phyloP scores from a whole-genome alignment of 805 yeast species.

The Barnettozyma sucrosica region DNA sequence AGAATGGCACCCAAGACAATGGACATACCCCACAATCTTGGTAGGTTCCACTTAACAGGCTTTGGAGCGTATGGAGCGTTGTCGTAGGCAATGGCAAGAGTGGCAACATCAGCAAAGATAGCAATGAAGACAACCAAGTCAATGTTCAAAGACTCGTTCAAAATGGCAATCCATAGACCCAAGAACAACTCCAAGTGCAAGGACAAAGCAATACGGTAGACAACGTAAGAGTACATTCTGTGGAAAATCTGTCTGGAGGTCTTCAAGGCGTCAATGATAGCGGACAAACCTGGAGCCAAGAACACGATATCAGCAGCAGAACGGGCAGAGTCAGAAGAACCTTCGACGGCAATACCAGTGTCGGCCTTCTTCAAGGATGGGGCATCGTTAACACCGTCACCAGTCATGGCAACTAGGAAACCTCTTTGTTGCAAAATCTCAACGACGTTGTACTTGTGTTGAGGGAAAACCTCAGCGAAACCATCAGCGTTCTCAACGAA shows the following conservation, averaged over 20 bases:
- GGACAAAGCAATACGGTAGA: conserved; percentile 95
- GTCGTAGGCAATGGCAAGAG: conserved; percentile 95
- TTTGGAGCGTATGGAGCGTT: conserved; percentile 90
- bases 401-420: conserved; percentile 98
- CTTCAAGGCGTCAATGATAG: conserved; percentile 90
- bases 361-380: conserved; percentile 96
- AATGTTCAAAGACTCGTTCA: conserved; percentile 80
- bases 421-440: conserved; percentile 94
- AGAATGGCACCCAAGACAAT: conserved; percentile 77
- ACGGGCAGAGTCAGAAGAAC: conserved; percentile 96
- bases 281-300: conserved; percentile 93
- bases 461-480: conserved; percentile 98
- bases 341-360: conserved; percentile 97
- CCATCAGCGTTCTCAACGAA: conserved; percentile 97
- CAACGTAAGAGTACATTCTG: conserved; percentile 98
- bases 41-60: conserved; percentile 96
- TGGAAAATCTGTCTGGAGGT: conserved; percentile 97
- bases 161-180: conserved; percentile 95
- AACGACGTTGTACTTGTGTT: conserved; percentile 94
- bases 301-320: conserved; percentile 96
- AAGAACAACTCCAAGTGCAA: conserved; percentile 91
- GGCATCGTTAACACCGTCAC: conserved; percentile 99
- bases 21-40: conserved; percentile 97
- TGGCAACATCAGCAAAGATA: conserved; percentile 95
- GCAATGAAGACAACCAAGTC: conserved; percentile 94